Conservation (phyloP, 139 green algal species). For the Chlamydomonas sp. region DNA sequence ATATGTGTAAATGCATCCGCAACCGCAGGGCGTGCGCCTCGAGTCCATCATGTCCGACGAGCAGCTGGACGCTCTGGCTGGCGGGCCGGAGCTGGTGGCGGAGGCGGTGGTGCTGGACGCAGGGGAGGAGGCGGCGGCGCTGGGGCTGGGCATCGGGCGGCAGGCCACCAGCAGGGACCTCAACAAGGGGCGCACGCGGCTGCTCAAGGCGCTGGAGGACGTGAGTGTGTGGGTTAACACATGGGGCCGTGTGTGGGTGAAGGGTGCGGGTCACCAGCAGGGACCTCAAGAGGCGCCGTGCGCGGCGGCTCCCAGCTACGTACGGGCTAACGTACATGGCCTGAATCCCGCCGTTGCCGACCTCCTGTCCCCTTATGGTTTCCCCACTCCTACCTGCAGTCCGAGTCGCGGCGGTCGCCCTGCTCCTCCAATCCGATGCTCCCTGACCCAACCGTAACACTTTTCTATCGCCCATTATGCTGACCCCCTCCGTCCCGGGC, state of each 20-base stretch:
- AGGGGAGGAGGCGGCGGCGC: conserved; percentile 28
- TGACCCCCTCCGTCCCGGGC: no score
- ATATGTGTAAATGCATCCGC: neutral
- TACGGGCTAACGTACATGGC: no score
- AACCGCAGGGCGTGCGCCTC: conserved; percentile 26
- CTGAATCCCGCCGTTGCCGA: no score
- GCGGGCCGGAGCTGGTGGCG: conserved; percentile 33
- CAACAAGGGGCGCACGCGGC: conserved; percentile 43
- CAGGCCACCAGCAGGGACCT: conserved; percentile 32
- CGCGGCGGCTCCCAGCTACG: no score
- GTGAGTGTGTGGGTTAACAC: conserved; percentile 11
- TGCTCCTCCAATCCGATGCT: no score
- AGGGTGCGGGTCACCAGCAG: neutral
- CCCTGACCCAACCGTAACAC: no score
- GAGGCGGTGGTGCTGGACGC: conserved; percentile 38
- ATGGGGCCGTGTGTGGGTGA: neutral
- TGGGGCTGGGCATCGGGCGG: conserved; percentile 27
- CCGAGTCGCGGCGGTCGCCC: no score
- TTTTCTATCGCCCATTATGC: no score
- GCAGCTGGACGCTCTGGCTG: conserved; percentile 33
- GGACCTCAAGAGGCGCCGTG: neutral
- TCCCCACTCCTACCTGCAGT: no score
- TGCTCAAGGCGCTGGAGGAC: conserved; percentile 58
- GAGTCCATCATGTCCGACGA: conserved; percentile 32
- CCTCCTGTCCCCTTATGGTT: no score